Conservation (phyloP, 2,329 filamentous ascomycete species). For the Sporothrix inflata region DNA sequence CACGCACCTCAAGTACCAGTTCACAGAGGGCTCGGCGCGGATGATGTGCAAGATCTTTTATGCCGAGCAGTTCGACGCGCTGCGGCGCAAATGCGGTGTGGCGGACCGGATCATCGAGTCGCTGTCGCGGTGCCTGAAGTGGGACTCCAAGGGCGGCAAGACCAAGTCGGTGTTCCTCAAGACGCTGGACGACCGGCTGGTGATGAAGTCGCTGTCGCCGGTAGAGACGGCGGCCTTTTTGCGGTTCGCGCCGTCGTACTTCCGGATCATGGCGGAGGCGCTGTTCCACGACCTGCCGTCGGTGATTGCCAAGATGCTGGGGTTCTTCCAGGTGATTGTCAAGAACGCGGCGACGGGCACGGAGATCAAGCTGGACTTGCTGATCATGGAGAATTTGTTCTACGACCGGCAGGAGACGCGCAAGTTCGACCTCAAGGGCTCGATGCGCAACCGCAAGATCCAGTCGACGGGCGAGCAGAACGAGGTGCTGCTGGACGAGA, state of each 20-base stretch:
- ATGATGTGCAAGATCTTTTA: conserved; percentile 99
- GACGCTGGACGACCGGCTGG: conserved; percentile 90
- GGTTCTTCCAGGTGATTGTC: conserved; percentile 96
- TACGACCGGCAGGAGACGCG: conserved; percentile 90
- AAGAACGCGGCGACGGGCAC: conserved; percentile 90
- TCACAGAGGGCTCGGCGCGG: conserved; percentile 87
- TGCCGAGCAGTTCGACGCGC: conserved; percentile 94
- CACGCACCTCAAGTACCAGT: conserved; percentile 94
- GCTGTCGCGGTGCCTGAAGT: conserved; percentile 91
- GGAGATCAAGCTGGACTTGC: conserved; percentile 90
- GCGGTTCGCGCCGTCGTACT: conserved; percentile 94
- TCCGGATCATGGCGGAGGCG: conserved; percentile 94
- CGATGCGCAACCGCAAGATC: conserved; percentile 98
- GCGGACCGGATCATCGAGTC: conserved; percentile 94
- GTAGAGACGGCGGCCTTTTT: conserved; percentile 94
- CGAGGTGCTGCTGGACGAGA: conserved; percentile 95
- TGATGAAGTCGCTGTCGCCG: conserved; percentile 87
- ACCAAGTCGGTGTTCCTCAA: conserved; percentile 97
- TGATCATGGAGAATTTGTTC: conserved; percentile 97
- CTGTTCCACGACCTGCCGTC: conserved; percentile 94
- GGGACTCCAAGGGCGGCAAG: conserved; percentile 97
- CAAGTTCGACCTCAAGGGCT: conserved; percentile 95
- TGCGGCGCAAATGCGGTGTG: conserved; percentile 89
- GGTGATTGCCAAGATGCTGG: conserved; percentile 98
- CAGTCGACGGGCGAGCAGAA: conserved; percentile 94